phyloP scores from a whole-genome alignment of 2,329 filamentous ascomycete genomes.

The Aureobasidium sp. region DNA sequence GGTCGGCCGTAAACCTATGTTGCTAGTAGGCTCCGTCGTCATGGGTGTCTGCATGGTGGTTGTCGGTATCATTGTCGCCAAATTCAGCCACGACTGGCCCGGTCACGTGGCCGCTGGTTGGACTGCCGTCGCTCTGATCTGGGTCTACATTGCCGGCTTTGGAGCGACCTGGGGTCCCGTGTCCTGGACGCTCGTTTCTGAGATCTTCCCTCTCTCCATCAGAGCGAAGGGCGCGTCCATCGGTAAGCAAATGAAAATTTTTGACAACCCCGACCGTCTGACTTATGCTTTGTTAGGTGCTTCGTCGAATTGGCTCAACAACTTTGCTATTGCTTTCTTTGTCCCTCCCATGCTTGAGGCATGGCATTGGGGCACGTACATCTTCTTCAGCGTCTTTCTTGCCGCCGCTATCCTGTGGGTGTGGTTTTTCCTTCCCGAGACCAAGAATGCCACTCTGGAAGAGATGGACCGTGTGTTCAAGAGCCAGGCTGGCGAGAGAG shows the following conservation, averaged over 20 bases:
- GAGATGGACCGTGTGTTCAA: slow-evolving; percentile 28
- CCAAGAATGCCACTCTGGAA: slow-evolving; percentile 46
- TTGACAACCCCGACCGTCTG: no score
- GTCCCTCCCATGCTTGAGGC: slow-evolving; percentile 55
- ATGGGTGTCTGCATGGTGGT: slow-evolving; percentile 42
- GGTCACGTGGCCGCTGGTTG: slow-evolving; percentile 58
- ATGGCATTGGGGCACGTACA: slow-evolving; percentile 64
- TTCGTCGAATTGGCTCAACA: slow-evolving; percentile 34
- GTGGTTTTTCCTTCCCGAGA: slow-evolving; percentile 47
- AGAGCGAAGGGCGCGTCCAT: slow-evolving; percentile 65
- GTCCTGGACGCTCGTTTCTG: slow-evolving; percentile 63
- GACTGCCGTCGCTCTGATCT: slow-evolving; percentile 60
- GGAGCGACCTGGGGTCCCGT: slow-evolving; percentile 70
- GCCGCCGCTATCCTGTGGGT: slow-evolving; percentile 53
- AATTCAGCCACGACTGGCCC: slow-evolving; percentile 37
- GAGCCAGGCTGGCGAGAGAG: slow-evolving; percentile 2
- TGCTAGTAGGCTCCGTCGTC: slow-evolving; percentile 25
- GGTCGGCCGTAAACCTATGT: slow-evolving; percentile 59
- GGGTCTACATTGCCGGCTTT: slow-evolving; percentile 69
- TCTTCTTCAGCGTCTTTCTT: slow-evolving; percentile 62
- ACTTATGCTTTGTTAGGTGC: slow-evolving; percentile 52
- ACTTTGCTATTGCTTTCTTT: slow-evolving; percentile 17
- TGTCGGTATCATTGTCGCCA: slow-evolving; percentile 1
- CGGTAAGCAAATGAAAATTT: slow-evolving; percentile 31
- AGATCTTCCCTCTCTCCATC: slow-evolving; percentile 66